These are phyloP conservation scores for Coemansia sp. DNA, from an alignment of 192 early-diverging fungal genomes.

Conservation along the genomic window DNA sequence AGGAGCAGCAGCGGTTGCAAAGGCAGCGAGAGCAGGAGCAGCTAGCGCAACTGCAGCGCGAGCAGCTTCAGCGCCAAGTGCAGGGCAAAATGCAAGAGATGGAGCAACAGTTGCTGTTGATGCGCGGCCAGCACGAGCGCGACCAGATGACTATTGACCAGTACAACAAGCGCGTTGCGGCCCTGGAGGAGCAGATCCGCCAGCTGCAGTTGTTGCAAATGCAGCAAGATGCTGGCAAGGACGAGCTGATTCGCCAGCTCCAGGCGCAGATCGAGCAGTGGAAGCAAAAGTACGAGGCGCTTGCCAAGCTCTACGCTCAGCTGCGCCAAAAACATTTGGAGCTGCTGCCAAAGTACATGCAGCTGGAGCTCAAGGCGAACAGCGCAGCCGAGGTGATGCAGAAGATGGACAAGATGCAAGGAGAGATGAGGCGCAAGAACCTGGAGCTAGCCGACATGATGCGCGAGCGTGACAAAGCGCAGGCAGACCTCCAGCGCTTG, in stretches of 20 bases:
- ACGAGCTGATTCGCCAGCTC: slow-evolving; percentile 79
- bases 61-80: slow-evolving; percentile 82
- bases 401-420: slow-evolving; percentile 79
- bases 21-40: slow-evolving; percentile 71
- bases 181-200: slow-evolving; percentile 81
- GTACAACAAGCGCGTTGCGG: slow-evolving; percentile 82
- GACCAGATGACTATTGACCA: slow-evolving; percentile 84
- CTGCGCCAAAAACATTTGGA: slow-evolving; percentile 95
- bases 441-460: slow-evolving; percentile 85
- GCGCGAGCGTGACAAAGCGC: slow-evolving; percentile 84
- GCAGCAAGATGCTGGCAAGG: slow-evolving; percentile 78
- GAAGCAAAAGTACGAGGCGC: slow-evolving; percentile 96
- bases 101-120: slow-evolving; percentile 78
- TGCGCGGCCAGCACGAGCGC: slow-evolving; percentile 75
- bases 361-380: slow-evolving; percentile 78
- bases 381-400: slow-evolving; percentile 82
- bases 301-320: slow-evolving; percentile 98
- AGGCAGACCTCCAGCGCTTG: slow-evolving; percentile 77
- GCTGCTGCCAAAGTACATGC: slow-evolving; percentile 87
- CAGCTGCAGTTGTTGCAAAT: slow-evolving; percentile 68
- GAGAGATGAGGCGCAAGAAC: slow-evolving; percentile 73
- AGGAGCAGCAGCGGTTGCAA: slow-evolving; percentile 76
- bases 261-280: slow-evolving; percentile 95
- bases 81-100: slow-evolving; percentile 77
- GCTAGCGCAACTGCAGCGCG: slow-evolving; percentile 71